phyloP scores from a whole-genome alignment of 192 early-diverging fungal genomes.

The Coemansia sp. region DNA sequence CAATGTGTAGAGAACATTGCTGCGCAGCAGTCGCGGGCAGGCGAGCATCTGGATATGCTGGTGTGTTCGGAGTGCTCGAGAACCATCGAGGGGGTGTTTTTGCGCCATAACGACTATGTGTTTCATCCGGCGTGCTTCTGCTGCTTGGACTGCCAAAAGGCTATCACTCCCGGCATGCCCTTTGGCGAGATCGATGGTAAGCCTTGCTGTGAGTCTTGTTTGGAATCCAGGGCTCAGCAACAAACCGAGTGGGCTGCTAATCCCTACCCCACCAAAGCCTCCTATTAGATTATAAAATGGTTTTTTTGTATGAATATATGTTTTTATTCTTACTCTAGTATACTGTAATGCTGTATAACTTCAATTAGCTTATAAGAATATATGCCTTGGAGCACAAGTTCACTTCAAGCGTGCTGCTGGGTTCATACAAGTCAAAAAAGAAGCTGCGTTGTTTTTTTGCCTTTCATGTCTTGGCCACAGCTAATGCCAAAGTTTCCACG shows the following conservation, averaged over 20 bases:
- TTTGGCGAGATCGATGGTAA: constrained; percentile 47
- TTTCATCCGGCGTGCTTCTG: constrained; percentile 55
- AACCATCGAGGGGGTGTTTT: constrained; percentile 51
- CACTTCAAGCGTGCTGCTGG: too few relatives aligned
- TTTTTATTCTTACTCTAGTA: too few relatives aligned
- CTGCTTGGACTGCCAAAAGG: constrained; percentile 42
- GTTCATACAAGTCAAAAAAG: too few relatives aligned
- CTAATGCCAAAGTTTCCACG: too few relatives aligned
- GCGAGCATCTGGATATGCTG: constrained; percentile 42
- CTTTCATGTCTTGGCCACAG: too few relatives aligned
- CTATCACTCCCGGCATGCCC: constrained; percentile 55
- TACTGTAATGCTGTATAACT: too few relatives aligned
- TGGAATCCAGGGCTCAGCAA: constrained; percentile 26
- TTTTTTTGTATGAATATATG: too few relatives aligned
- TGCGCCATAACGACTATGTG: constrained; percentile 41
- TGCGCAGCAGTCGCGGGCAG: constrained; percentile 28
- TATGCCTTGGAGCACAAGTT: too few relatives aligned
- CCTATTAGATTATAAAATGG: too few relatives aligned
- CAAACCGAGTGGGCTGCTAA: constrained; percentile 4
- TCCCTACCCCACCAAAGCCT: too few relatives aligned
- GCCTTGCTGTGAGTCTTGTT: constrained; percentile 51
- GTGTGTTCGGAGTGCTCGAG: constrained; percentile 25
- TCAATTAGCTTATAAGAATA: too few relatives aligned
- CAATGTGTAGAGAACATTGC: constrained; percentile 49
- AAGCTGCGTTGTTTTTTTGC: too few relatives aligned